Percentiles rank a stretch among this genome's conserved stretches.
Conservation (phyloP, 169 alveolate genomes). For the Nephromyces sp. region DNA sequence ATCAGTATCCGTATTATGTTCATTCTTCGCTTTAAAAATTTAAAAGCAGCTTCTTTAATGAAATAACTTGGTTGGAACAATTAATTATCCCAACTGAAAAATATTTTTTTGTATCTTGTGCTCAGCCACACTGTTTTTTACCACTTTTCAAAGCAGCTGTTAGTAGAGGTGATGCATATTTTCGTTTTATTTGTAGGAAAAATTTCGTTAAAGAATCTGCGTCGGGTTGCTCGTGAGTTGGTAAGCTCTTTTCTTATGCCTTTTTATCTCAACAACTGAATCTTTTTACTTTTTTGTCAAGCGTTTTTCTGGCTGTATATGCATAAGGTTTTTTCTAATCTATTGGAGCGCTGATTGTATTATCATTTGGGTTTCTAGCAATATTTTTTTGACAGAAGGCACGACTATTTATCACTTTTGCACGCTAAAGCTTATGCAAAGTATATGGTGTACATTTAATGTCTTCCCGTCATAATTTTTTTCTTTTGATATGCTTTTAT, state of each 20-base stretch:
- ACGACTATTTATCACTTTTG: too few relatives aligned
- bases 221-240: slow-evolving; percentile 88
- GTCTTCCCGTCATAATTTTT: not conserved
- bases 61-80: not conserved
- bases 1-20: too few relatives aligned
- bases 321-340: too few relatives aligned
- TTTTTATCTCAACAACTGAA: not conserved
- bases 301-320: too few relatives aligned
- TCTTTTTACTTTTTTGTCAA: not conserved
- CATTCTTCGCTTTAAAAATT: not conserved
- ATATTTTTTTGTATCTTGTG: too few relatives aligned
- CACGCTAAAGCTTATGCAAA: not conserved
- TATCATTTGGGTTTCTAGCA: too few relatives aligned
- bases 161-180: not conserved
- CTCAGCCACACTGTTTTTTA: too few relatives aligned
- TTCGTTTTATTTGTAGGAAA: slow-evolving; percentile 53
- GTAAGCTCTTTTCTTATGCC: slow-evolving; percentile 26
- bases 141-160: too few relatives aligned
- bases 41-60: not conserved
- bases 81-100: not conserved
- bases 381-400: too few relatives aligned
- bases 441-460: not conserved
- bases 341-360: too few relatives aligned
- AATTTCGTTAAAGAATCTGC: slow-evolving; percentile 80
- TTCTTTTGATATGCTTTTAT: not conserved